Evolutionary conservation across 164 flowering plant species (phyloP).

Genomic region (Paratinospora sagittata): DNA sequence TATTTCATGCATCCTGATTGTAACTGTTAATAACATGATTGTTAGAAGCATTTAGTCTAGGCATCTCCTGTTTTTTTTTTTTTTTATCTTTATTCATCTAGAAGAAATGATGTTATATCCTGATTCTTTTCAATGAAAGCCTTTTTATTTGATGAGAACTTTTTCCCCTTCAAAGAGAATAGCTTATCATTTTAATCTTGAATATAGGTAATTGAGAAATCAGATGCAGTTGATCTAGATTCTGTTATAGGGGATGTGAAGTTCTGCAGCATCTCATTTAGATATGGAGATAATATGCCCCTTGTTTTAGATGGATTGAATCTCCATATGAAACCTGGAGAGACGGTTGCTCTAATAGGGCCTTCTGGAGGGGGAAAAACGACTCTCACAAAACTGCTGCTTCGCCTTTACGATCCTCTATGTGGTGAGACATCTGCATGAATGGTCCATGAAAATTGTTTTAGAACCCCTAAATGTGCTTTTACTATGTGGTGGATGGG

Average conservation of each 20-base stretch:
- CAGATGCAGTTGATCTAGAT: constrained; percentile 58
- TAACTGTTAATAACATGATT: too few species aligned
- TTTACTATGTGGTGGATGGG: neutral
- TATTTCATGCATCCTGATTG: too few species aligned
- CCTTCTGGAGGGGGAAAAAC: constrained; percentile 99
- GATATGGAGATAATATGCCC: constrained; percentile 55
- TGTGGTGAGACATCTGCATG: constrained; percentile 40
- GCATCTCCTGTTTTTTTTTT: too few species aligned
- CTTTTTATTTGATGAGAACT: neutral
- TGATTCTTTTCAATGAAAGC: neutral
- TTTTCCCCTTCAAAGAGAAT: neutral
- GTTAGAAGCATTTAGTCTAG: too few species aligned
- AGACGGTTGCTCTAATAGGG: constrained; percentile 85
- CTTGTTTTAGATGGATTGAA: constrained; percentile 59
- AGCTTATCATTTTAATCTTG: constrained; percentile 13
- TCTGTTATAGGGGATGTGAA: constrained; percentile 64
- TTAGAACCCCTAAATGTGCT: neutral
- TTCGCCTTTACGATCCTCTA: constrained; percentile 87
- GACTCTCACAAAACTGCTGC: constrained; percentile 78
- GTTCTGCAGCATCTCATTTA: constrained; percentile 58
- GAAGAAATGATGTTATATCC: neutral
- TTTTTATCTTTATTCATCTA: neutral
- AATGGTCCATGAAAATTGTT: neutral
- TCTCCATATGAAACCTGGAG: constrained; percentile 86
- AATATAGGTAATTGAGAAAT: constrained; percentile 57